phyloP scores from a whole-genome alignment of 1,139 yeast genomes.

The Blastobotrys niveus region DNA sequence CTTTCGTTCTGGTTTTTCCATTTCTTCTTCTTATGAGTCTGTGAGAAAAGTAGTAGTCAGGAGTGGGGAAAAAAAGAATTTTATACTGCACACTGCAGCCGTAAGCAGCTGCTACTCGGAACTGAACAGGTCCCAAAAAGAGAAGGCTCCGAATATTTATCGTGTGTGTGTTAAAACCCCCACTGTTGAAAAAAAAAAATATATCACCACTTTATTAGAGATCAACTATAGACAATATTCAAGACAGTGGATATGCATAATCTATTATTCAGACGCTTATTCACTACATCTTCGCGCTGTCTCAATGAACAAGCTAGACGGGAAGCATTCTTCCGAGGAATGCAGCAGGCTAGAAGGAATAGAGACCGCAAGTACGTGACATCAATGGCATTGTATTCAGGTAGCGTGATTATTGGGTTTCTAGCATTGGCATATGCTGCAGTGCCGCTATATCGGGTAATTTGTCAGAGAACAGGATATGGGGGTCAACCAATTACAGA shows the following conservation, averaged over 20 bases:
- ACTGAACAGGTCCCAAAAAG: too few species aligned
- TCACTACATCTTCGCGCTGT: not conserved
- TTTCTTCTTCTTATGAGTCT: too few species aligned
- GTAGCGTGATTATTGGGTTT: conserved; percentile 65
- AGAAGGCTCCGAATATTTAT: too few species aligned
- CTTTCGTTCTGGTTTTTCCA: conserved; percentile 2
- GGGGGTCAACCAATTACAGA: conserved; percentile 96
- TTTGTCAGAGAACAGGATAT: conserved; percentile 94
- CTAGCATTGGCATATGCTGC: conserved; percentile 83
- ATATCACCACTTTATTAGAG: too few species aligned
- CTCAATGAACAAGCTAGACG: conserved; percentile 14
- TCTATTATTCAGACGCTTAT: not conserved
- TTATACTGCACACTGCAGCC: too few species aligned
- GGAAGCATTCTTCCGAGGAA: conserved; percentile 26
- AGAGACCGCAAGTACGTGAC: conserved; percentile 34
- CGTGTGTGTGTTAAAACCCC: too few species aligned
- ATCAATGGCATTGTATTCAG: conserved; percentile 65
- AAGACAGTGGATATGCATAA: too few species aligned
- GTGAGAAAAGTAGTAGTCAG: too few species aligned
- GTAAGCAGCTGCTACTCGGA: too few species aligned
- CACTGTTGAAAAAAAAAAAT: too few species aligned
- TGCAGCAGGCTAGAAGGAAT: conserved; percentile 32
- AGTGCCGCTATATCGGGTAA: conserved; percentile 85
- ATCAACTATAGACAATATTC: too few species aligned
- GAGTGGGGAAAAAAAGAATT: too few species aligned